Evolutionary conservation across 495 filamentous ascomycete species (phyloP), one percentile per base, ranked within the genome.

Genomic region (Podospora appendiculata): DNA sequence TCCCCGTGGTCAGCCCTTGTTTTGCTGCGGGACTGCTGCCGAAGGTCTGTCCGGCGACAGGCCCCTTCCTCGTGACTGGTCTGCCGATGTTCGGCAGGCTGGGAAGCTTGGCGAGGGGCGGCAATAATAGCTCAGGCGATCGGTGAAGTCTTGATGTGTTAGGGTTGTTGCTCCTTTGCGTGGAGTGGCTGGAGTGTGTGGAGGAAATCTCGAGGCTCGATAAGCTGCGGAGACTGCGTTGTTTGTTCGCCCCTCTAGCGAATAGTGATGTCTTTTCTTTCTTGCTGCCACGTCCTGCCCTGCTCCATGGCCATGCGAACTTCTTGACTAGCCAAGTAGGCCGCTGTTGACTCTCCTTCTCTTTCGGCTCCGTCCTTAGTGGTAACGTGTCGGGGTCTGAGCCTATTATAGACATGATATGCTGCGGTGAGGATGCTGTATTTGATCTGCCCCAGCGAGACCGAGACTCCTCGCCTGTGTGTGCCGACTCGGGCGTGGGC

Each of bases 401-500:
- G 4, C 12, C 38, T 6, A 47, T 32, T 32, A 48, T 41, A 4
- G 52, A 40, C 1, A 35, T 41, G 17, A n/a, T 19, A 0, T 40
- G 32, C 32, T 16, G 38, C 8, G 54, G 49, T 6, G 46, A 53
- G 16, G 49, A 48, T 33, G n/a, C 13, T 2, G 48, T 18, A 6
- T 47, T 48, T 11, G 49, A 42, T 32, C 6, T 39, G 39, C 33
- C 4, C 32, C 9, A 13, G 2, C 41, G 25, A n/a, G 41, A 52
- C 12, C 17, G 32, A 10, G 46, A 25, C 17, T 39, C 47, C 2
- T 39, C 45, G 13, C 36, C 51, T 3, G 51, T 57, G 41, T 71
- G 65, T 6, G 65, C 59, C 8, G 60, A 58, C 12, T 64, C 65
- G 13, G 70, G 63, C 10, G 62, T 68, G 10, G 50, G 61, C 32